Base-by-base conservation (phyloP, 352 stramenopile species). In the Pythium aphanidermatum region DNA sequence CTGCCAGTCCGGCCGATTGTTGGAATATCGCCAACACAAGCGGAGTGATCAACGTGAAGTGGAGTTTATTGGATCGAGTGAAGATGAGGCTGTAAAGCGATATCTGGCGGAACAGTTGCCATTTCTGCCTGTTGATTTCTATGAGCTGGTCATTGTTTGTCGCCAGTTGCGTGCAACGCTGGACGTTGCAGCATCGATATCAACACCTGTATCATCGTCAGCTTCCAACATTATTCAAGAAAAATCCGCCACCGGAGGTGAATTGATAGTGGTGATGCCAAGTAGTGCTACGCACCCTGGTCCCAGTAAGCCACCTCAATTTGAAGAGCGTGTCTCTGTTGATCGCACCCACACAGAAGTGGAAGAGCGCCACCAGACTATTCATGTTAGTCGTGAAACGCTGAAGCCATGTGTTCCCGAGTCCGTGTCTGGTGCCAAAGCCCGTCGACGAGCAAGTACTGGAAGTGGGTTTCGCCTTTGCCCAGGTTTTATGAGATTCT, bases 41-140 rank as follows among this genome's bases (percentile, higher is more conserved):
- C 79, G 79, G 21, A 86, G 74, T 41, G 48, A 56, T 29, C 62
- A 73, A n/a, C 23, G 62, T 2, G 77, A 86, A 55, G 60, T 61
- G 29, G 60, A 76, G 44, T 89, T 78, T 24, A 61, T 40, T n/a
- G 55, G 65, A 4, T 25, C 46, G 21, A 87, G 76, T 34, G 79
- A 92, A 42, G 51, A 78, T 14, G 49, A 79, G 24, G 68, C 79
- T 1, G 65, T 86, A 17, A 66, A 61, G 26, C 46, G 39, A 3
- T 86, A 83, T 30, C 28, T 92, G 32, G 46, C 49, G 16, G 64
- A 85, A 19, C 60, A 83, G 43, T 44, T 89, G 23, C 72, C 79
- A 36, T 89, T 92, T 35, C 55, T 92, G 41, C 76, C 79, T 2
- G 55, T 83, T n/a, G 76, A 84, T 46, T 92, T 92, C 37, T 86